These are phyloP conservation scores for Blastocystis sp. DNA, from an alignment of 352 stramenopile species.

Conservation along the genomic window DNA sequence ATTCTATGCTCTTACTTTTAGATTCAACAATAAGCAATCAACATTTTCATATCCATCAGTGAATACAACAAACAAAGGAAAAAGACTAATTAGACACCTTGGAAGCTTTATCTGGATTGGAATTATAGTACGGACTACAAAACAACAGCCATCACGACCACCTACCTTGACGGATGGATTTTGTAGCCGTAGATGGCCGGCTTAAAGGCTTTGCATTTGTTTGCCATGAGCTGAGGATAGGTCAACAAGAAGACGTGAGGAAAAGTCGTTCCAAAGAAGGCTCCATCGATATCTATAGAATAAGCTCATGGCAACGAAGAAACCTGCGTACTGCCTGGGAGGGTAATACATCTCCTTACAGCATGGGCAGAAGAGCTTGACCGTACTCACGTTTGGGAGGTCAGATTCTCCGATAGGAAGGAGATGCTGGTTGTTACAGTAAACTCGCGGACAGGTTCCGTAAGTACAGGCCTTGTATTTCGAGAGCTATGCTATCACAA, in stretches of 20 bases:
- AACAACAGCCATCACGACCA: background rate
- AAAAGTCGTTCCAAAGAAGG: constrained; percentile 96
- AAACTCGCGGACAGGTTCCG: constrained; percentile 91
- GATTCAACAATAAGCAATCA: too few species aligned
- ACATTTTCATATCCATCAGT: too few species aligned
- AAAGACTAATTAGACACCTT: too few species aligned
- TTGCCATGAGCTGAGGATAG: constrained; percentile 78
- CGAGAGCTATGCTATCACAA: constrained; percentile 66
- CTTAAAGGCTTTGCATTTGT: constrained; percentile 76
- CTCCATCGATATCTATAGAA: constrained; percentile 80
- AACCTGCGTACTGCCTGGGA: background rate
- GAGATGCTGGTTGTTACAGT: constrained; percentile 92
- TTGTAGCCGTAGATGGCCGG: constrained; percentile 93
- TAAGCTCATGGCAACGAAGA: background rate
- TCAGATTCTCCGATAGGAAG: constrained; percentile 88
- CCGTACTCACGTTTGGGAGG: constrained; percentile 73
- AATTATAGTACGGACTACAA: constrained; percentile 45
- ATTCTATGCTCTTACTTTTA: too few species aligned
- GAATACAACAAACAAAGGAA: background rate
- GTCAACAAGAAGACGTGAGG: constrained; percentile 96
- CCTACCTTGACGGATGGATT: constrained; percentile 70
- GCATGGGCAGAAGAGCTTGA: constrained; percentile 70
- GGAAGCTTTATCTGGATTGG: background rate
- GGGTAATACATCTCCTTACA: constrained; percentile 65
- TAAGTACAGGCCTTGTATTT: constrained; percentile 94